Conservation (phyloP, 768 basidiomycete genomes). For the Austroboletus eburneus region DNA sequence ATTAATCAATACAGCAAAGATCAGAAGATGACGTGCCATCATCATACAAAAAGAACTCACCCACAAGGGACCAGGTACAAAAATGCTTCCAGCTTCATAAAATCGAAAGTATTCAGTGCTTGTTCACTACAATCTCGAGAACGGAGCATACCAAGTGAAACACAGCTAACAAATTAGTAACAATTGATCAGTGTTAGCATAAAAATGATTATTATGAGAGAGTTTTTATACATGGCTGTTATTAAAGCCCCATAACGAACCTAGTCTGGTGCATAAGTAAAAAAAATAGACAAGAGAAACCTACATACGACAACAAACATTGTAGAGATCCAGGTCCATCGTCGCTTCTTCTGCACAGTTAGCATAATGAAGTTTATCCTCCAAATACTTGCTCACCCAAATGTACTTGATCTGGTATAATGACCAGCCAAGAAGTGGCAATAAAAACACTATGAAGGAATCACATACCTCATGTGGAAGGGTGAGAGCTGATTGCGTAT, state of each 20-base stretch:
- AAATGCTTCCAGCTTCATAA: background rate
- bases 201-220: too few relatives aligned
- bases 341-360: background rate
- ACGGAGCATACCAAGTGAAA: background rate
- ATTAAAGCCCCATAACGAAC: slow-evolving; percentile 8
- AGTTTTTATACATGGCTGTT: background rate
- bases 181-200: too few relatives aligned
- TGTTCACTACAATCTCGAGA: too few relatives aligned
- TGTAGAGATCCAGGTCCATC: slow-evolving; percentile 7
- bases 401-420: slow-evolving; percentile 3
- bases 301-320: slow-evolving; percentile 3
- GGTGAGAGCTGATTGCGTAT: slow-evolving; percentile 3
- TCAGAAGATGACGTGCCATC: too few relatives aligned
- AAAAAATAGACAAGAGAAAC: too few relatives aligned
- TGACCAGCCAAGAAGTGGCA: too few relatives aligned
- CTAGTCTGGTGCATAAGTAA: background rate
- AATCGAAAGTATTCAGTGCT: background rate
- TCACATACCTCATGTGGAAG: slow-evolving; percentile 4
- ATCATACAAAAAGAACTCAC: background rate
- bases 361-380: background rate
- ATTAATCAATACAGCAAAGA: too few relatives aligned
- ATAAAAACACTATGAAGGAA: too few relatives aligned
- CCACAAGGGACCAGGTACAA: slow-evolving; percentile 4
- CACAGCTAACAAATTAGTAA: too few relatives aligned
- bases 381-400: slow-evolving; percentile 3